Base-by-base conservation (phyloP, 768 basidiomycete genomes). In the Hygrophorus russula region DNA sequence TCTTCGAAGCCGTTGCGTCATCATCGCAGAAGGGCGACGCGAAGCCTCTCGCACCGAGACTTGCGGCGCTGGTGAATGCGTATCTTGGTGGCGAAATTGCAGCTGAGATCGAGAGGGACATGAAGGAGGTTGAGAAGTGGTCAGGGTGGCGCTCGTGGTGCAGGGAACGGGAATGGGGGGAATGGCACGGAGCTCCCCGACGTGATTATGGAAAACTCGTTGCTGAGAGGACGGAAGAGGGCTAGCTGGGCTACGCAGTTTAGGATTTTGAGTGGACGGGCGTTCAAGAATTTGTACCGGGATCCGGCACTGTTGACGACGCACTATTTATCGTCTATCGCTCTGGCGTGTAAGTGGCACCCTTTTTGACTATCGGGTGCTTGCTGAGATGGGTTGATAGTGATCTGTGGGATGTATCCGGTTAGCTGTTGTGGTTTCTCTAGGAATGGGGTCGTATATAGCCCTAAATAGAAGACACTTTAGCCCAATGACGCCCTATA, bases 211-310 rank as follows among this genome's bases (percentile, higher is more conserved):
- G 86, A 89, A 62, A 84, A 76, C 30, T 64, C 70, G 40, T 53
- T 86, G 46, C 59, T 91, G 56, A 62, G 82, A 41, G 83, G 82
- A 13, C 66, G 80, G 52, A 79, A 83, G 60, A 74, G 90, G 44
- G 96, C 94, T 5, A 82, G 75, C 49, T 91, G 81, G 76, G 70
- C 69, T 34, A 93, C 85, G 13, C 96, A 99, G 65, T 98, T 99
- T 56, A 74, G 76, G 58, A 93, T 97, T 45, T 64, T 99, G 57
- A 96, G 91, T 57, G 93, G 93, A 18, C 66, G 96, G 45, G 92
- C 94, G 15, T 98, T 99, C 73, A 98, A 98, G 74, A 98, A 98
- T 56, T 62, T 99, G 47, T 98, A 99, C 59, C 72, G 94, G 18
- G 91, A 99, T 55, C 94, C 94, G 0, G 83, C 92, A 37, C 61